Conservation (phyloP, 192 early-diverging fungal genomes). For the Coemansia sp. region DNA sequence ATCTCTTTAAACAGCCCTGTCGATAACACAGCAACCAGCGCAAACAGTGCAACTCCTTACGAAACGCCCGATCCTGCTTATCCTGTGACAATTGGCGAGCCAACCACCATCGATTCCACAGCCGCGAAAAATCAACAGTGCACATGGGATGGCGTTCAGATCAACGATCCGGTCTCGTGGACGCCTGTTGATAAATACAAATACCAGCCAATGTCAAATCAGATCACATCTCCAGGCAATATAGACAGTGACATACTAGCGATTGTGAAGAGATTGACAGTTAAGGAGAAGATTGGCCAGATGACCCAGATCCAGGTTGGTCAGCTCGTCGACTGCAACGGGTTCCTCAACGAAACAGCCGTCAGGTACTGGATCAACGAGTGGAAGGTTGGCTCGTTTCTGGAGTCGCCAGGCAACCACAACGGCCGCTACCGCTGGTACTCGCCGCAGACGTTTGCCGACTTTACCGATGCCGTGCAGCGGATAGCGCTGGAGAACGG, state of each 20-base stretch:
- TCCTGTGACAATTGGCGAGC: neutral
- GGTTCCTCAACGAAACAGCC: conserved; percentile 54
- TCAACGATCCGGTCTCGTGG: conserved; percentile 17
- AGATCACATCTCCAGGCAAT: neutral
- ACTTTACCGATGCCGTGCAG: conserved; percentile 58
- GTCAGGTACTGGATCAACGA: conserved; percentile 60
- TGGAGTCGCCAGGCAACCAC: conserved; percentile 64
- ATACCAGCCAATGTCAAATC: conserved; percentile 3
- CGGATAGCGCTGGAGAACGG: conserved; percentile 54
- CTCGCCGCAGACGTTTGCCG: conserved; percentile 54
- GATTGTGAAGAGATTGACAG: conserved; percentile 57
- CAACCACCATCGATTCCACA: neutral
- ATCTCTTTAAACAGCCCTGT: neutral
- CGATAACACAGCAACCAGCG: neutral
- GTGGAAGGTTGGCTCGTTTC: conserved; percentile 63
- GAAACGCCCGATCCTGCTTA: neutral
- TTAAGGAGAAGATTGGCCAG: conserved; percentile 65
- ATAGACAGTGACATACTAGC: conserved; percentile 58
- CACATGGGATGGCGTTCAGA: conserved; percentile 11
- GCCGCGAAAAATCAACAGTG: neutral
- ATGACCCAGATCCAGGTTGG: conserved; percentile 65
- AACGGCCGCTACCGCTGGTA: conserved; percentile 55
- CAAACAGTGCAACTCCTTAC: neutral
- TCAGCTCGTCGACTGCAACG: conserved; percentile 56
- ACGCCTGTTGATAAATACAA: conserved; percentile 17